A percentile compares a stretch with the other conserved stretches of the same genome.
Evolutionary conservation across 331 rosid species (phyloP).

Genomic region (Rhamnella rubrinervis): DNA sequence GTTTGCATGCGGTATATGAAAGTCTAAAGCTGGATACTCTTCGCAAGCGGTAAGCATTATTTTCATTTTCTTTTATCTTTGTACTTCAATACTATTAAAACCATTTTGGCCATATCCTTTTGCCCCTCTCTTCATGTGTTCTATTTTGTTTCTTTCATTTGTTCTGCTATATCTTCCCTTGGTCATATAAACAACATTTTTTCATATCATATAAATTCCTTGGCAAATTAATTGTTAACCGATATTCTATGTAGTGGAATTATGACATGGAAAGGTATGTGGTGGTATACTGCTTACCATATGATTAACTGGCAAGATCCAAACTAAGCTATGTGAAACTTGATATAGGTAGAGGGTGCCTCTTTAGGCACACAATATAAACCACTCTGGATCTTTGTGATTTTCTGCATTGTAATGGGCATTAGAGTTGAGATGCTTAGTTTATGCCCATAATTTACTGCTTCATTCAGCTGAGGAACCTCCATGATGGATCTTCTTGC

Average conservation of each 20-base stretch:
- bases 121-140: conserved; percentile 1
- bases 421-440: not conserved
- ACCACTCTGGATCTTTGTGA: not conserved
- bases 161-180: no score
- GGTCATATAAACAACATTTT: no score
- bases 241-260: not conserved
- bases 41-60: conserved; percentile 62
- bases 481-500: not conserved
- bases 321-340: not conserved
- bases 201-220: not conserved
- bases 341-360: not conserved
- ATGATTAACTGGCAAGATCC: conserved; percentile 12
- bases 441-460: not conserved
- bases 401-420: not conserved
- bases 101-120: conserved; percentile 6
- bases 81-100: conserved; percentile 1
- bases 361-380: conserved; percentile 1
- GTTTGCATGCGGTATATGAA: conserved; percentile 95
- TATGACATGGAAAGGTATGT: conserved; percentile 6
- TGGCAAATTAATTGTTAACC: not conserved
- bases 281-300: not conserved
- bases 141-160: not conserved
- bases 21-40: conserved; percentile 85
- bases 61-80: conserved; percentile 9
- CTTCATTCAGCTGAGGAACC: conserved; percentile 12